Evolutionary conservation across 2,329 filamentous ascomycete species (phyloP).

Genomic region (Venturia pyrina): DNA sequence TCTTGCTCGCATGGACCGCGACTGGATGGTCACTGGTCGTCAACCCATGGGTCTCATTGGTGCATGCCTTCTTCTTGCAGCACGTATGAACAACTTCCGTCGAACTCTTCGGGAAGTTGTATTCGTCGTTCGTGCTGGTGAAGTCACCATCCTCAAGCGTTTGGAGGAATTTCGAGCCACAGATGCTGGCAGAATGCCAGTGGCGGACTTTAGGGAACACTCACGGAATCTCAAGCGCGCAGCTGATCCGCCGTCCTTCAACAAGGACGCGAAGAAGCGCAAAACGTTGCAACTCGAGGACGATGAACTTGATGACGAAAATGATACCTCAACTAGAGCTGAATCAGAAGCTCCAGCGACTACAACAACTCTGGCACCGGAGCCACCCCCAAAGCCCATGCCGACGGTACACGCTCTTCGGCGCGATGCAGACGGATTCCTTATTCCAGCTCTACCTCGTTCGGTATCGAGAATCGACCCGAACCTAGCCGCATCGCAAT

Average conservation of each 20-base stretch:
- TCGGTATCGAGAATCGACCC: not conserved
- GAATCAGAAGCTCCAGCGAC: not conserved
- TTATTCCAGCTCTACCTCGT: constrained; percentile 21
- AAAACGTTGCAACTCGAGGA: constrained; percentile 21
- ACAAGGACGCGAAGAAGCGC: constrained; percentile 42
- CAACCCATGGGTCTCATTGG: constrained; percentile 90
- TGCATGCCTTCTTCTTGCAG: constrained; percentile 86
- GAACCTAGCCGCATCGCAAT: constrained; percentile 10
- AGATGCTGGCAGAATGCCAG: constrained; percentile 71
- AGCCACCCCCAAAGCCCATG: not conserved
- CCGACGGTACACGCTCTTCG: constrained; percentile 15
- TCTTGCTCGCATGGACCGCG: constrained; percentile 83
- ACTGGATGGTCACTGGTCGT: constrained; percentile 95
- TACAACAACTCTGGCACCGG: not conserved
- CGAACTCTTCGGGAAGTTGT: constrained; percentile 88
- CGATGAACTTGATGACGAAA: constrained; percentile 16
- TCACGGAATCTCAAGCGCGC: constrained; percentile 58
- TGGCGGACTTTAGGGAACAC: constrained; percentile 70
- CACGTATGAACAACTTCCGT: constrained; percentile 96
- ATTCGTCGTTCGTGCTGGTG: constrained; percentile 96
- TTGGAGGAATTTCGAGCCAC: constrained; percentile 86
- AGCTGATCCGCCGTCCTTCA: constrained; percentile 74
- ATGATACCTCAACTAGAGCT: constrained; percentile 18
- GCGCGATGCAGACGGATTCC: constrained; percentile 32
- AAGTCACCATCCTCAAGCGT: constrained; percentile 83